Evolutionary conservation across 768 basidiomycete species (phyloP), one percentile per base, ranked within the genome.

Genomic region (Podaxis sp.): DNA sequence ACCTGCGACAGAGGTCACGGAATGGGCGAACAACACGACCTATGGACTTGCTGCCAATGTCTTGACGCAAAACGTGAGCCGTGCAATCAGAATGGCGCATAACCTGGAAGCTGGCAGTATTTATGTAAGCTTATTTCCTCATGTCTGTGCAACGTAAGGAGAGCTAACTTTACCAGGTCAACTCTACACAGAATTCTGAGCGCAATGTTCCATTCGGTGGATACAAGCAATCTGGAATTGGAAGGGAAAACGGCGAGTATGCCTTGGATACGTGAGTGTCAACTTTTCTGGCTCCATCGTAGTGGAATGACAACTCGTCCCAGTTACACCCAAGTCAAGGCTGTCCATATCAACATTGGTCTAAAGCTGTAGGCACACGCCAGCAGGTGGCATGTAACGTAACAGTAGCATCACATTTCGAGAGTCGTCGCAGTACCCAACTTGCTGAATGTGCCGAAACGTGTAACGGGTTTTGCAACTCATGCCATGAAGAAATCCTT

Each of bases 11-110:
- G 87, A 88, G 59, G 83, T 80, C 36, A 71, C 87, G 61, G 74
- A 74, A 49, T 77, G 82, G 71, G 93, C 92, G 40, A 96, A 95
- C 77, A 85, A 94, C 71, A 87, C 88, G 0, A 78, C 54, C 1
- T 93, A 93, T 75, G 94, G 94, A 48, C 83, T 95, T 30, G 92
- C 90, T 6, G 85, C 87, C 3, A 87, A 89, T 8, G 84, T 95
- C 59, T 93, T 92, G 79, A 83, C 89, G 48, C 76, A 81, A 68
- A 80, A 94, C 76, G 73, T 92, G 72, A 83, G 77, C 58, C 80
- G 87, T 36, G 92, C 89, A 1, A 76, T 93, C 63, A 73, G 75
- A 57, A 82, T 86, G 13, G 87, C 91, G 30, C 83, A 89, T 72
- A 76, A 73, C 64, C 75, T 95, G 61, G 82, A 88, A 67, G 87